These are phyloP conservation scores for Helotiales sp. DNA, from an alignment of 2,329 filamentous ascomycete genomes.

Conservation along the genomic window DNA sequence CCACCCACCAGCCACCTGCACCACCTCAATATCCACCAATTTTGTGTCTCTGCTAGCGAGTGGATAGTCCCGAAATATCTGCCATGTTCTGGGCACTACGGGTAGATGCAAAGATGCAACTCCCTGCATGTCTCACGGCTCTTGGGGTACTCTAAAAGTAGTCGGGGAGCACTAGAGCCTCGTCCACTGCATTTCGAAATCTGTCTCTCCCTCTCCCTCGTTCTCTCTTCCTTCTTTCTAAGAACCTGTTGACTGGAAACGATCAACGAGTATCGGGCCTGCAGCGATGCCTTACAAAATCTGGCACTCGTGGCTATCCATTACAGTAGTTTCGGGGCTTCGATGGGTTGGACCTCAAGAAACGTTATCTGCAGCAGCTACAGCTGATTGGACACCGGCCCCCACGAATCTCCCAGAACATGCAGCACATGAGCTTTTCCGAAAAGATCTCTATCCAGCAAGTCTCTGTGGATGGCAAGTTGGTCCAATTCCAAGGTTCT, in stretches of 20 bases:
- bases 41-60: background rate
- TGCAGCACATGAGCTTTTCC: slow-evolving; percentile 4
- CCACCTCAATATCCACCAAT: background rate
- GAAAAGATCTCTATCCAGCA: slow-evolving; percentile 9
- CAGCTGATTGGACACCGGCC: slow-evolving; percentile 20
- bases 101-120: background rate
- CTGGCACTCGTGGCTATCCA: slow-evolving; percentile 1
- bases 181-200: background rate
- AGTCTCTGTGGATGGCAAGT: slow-evolving; percentile 23
- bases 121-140: background rate
- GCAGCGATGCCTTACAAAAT: background rate
- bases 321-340: slow-evolving; percentile 10
- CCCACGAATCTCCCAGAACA: slow-evolving; percentile 10
- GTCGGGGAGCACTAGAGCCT: background rate
- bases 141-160: background rate
- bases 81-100: background rate
- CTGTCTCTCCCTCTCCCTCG: background rate
- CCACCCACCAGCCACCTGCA: background rate
- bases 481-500: background rate
- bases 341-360: slow-evolving; percentile 17
- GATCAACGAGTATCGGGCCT: background rate
- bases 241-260: background rate
- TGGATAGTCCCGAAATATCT: background rate
- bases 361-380: slow-evolving; percentile 18
- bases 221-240: too few species aligned